These are phyloP conservation scores for Hanseniaspora valbyensis DNA, from an alignment of 805 yeast species.

Conservation along the genomic window DNA sequence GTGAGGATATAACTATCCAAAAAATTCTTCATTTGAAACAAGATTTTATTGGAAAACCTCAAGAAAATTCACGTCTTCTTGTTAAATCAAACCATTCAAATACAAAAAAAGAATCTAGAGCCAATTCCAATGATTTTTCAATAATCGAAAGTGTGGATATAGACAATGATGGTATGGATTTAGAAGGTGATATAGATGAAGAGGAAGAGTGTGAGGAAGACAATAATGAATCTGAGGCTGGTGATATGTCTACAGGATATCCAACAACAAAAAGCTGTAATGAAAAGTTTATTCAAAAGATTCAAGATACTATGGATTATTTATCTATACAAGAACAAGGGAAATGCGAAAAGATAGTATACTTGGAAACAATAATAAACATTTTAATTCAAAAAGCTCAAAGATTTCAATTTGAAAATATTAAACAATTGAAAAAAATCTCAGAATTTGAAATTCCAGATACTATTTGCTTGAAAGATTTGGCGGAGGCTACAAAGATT, in stretches of 20 bases:
- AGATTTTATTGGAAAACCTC: neutral
- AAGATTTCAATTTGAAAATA: neutral
- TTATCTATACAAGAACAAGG: neutral
- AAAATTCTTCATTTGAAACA: constrained; percentile 8
- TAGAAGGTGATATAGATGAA: no score
- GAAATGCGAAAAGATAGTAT: constrained; percentile 1
- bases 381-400: neutral
- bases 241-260: neutral
- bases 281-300: neutral
- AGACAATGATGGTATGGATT: neutral
- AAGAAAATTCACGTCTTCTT: neutral
- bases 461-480: neutral
- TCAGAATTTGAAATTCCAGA: neutral
- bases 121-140: neutral
- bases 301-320: neutral
- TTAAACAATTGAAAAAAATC: neutral
- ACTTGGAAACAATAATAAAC: neutral
- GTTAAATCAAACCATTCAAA: neutral
- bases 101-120: neutral
- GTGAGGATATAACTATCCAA: constrained; percentile 47
- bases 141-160: neutral
- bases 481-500: neutral
- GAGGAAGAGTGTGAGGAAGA: neutral
- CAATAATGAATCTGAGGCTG: neutral
- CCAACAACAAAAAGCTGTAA: neutral